Base-by-base conservation (phyloP, 202 grass and related monocot genomes). In the Zoysia matrella region DNA sequence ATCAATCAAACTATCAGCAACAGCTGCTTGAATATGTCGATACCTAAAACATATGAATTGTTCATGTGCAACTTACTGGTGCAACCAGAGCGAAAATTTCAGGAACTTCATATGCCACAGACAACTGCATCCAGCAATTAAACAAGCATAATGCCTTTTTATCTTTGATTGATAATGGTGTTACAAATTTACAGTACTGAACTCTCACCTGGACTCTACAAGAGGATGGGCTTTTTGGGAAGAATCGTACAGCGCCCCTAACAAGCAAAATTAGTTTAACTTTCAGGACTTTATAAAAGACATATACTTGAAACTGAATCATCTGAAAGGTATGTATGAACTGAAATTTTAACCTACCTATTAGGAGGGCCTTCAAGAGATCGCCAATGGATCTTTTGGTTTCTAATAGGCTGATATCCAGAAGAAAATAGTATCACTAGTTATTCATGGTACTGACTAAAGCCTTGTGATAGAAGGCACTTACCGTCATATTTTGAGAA, bases 371-470 rank as follows among this genome's bases (percentile, higher is more conserved):
- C 96, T 89, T 99, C 93, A 70, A 99, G 89, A 69, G 96, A 99
- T 8, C 96, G 70, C 96, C 96, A 99, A 69, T 99, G 96, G 16
- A 99, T 99, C 78, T 99, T 99, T 86, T 99, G 96, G 72, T 99
- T 94, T 86, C 86, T 90, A 75, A 66, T 95, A 36, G 96, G 96
- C 96, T 99, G 87, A 70, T 36, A 36, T 2, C 41, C 2, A 76
- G 22, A 83, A 77, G 5, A 71, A 77, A 48, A 4, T 67, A 5
- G 52, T 83, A 53, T 79, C 58, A 87, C 10, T 69, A 52, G 75
- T 74, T 62, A 57, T 75, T 68, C 4, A 74, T 62, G n/a, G 30
- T 36, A 36, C 30, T 36, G 30, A 36, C 30, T 36, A 36, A 36
- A 86, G 8, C 42, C 15, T 79, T 74, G 4, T 16, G 30, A 74